A percentile compares a stretch with the other conserved stretches of the same genome.
These are phyloP conservation scores for Diospyros kaki DNA, from an alignment of 148 eudicot species.

Conservation along the genomic window DNA sequence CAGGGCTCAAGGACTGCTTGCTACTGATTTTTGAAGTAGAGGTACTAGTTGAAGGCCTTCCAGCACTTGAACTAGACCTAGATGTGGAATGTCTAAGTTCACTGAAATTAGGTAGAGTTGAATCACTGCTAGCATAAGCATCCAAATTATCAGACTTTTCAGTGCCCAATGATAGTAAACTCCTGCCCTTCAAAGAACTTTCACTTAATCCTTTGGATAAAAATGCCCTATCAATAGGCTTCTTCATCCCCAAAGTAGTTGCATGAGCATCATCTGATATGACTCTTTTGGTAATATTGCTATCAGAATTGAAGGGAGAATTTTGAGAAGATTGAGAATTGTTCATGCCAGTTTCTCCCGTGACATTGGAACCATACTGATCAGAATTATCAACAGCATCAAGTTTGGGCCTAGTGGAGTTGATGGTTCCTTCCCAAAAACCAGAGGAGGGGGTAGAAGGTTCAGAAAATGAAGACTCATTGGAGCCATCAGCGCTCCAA, in stretches of 20 bases:
- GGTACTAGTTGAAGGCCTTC: slow-evolving; percentile 10
- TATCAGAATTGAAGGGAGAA: slow-evolving; percentile 19
- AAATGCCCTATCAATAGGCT: slow-evolving; percentile 21
- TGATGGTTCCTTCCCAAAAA: slow-evolving; percentile 69
- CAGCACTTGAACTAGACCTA: slow-evolving; percentile 7
- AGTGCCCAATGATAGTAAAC: slow-evolving; percentile 16
- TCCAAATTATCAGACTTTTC: slow-evolving; percentile 19
- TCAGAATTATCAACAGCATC: slow-evolving; percentile 24
- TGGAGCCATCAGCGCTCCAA: slow-evolving; percentile 29
- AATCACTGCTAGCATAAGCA: slow-evolving; percentile 12
- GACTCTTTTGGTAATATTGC: slow-evolving; percentile 10
- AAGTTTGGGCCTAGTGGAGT: slow-evolving; percentile 27
- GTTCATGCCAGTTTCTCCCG: slow-evolving; percentile 15
- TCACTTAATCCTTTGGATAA: slow-evolving; percentile 20
- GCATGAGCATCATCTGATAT: slow-evolving; percentile 20
- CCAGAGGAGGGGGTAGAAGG: slow-evolving; percentile 52
- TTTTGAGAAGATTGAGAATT: slow-evolving; percentile 10
- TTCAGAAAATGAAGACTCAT: slow-evolving; percentile 36
- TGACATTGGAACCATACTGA: slow-evolving; percentile 19
- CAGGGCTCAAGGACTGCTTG: slow-evolving; percentile 17
- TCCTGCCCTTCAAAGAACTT: slow-evolving; percentile 18
- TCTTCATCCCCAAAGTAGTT: slow-evolving; percentile 22
- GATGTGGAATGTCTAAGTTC: slow-evolving; percentile 19
- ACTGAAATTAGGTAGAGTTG: slow-evolving; percentile 17
- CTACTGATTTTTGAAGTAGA: slow-evolving; percentile 16